Evolutionary conservation across 2,329 filamentous ascomycete species (phyloP).

Genomic region (Mariannaea sp.): DNA sequence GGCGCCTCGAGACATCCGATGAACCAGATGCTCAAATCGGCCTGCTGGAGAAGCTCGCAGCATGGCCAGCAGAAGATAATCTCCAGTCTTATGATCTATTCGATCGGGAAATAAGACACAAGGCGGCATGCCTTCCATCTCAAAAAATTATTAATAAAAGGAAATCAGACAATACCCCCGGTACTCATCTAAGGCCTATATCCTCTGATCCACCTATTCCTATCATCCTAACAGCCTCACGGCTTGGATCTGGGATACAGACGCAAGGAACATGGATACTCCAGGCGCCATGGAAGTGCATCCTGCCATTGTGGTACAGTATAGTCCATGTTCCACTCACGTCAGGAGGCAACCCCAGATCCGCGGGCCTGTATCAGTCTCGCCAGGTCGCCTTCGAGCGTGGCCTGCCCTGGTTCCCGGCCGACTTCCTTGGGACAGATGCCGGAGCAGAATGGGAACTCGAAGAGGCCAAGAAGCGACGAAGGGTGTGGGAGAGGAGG

Average conservation of each 20-base stretch:
- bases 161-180: conserved; percentile 66
- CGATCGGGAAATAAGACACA: conserved; percentile 67
- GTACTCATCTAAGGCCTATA: conserved; percentile 61
- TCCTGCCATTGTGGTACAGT: conserved; percentile 82
- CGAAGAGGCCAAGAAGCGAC: conserved; percentile 70
- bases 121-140: conserved; percentile 68
- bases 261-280: conserved; percentile 78
- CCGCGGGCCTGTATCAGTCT: conserved; percentile 80
- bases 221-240: conserved; percentile 69
- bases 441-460: conserved; percentile 81
- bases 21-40: conserved; percentile 43
- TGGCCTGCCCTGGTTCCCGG: conserved; percentile 80
- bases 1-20: conserved; percentile 52
- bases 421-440: conserved; percentile 78
- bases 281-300: conserved; percentile 88
- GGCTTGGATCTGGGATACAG: conserved; percentile 51
- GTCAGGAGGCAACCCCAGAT: conserved; percentile 78
- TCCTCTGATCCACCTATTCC: conserved; percentile 77
- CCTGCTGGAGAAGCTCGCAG: conserved; percentile 64
- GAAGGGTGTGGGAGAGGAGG: conserved; percentile 74
- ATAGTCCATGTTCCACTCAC: conserved; percentile 82
- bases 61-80: conserved; percentile 68
- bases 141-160: conserved; percentile 84
- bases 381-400: conserved; percentile 83
- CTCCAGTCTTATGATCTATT: conserved; percentile 64